These are phyloP conservation scores for Lactarius deliciosus DNA, from an alignment of 768 basidiomycete genomes.

Conservation along the genomic window DNA sequence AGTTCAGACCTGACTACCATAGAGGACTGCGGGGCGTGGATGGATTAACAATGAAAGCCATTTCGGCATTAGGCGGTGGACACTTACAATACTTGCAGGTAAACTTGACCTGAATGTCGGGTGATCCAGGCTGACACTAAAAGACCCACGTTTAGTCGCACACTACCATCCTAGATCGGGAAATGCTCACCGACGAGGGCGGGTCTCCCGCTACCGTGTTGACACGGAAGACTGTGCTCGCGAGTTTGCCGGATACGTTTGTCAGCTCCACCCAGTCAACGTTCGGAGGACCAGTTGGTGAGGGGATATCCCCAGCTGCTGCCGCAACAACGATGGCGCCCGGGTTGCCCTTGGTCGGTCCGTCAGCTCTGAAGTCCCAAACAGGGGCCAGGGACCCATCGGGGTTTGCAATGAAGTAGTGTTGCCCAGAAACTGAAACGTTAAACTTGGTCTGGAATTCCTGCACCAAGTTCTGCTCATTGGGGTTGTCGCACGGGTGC, in stretches of 20 bases:
- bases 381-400: neutral
- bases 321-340: neutral
- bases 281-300: neutral
- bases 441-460: neutral
- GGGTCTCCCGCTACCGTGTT: neutral
- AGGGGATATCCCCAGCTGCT: neutral
- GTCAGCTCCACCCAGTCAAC: neutral
- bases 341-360: neutral
- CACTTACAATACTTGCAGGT: neutral
- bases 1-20: too few relatives aligned
- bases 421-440: neutral
- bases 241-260: neutral
- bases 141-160: neutral
- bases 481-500: neutral
- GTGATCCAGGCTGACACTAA: neutral
- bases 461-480: neutral
- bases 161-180: neutral
- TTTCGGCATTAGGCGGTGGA: neutral
- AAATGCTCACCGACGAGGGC: neutral
- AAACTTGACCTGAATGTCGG: neutral
- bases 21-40: too few relatives aligned
- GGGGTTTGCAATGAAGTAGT: neutral
- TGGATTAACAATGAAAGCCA: neutral
- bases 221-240: neutral
- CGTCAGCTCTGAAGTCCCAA: neutral